Evolutionary conservation across 169 alveolate species (phyloP), one percentile per base, ranked within the genome.

Genomic region (Toxoplasma gondii): DNA sequence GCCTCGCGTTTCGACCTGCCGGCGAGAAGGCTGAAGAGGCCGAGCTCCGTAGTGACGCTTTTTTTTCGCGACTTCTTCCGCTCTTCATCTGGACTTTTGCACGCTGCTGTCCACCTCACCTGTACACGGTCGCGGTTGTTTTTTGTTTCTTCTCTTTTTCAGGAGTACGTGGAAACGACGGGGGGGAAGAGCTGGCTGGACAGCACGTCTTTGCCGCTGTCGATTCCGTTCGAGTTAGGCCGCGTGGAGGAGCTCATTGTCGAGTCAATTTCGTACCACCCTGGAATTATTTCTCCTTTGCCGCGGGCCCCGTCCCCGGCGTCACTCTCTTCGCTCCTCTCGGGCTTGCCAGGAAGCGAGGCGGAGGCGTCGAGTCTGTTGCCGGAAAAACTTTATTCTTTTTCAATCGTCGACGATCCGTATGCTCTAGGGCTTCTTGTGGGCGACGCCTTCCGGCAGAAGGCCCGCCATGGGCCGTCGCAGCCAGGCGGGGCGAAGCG

Each of bases 191-290:
- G 90, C n/a, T 82, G 90, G 90, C 38, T 82, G 24, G 67, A 43
- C 90, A 39, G 67, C 38, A 43, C 64, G 90, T 38, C 90, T 64
- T 16, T 82, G 17, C 90, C 90, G n/a, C 67, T 38, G 90, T 82
- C 90, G 90, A 82, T 82, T 7, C 90, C 90, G 22, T 82, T 19
- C 67, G 90, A 82, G 64, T 36, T 82, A 16, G 90, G 90, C n/a
- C 90, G 90, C 67, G 90, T 82, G 34, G 90, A 82, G 39, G 90
- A 82, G 90, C 64, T 82, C 7, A 31, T 82, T 29, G 90, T 82
- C 24, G 69, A 82, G 2, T 82, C 90, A 1, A 38, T 82, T 44
- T 41, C 90, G 64, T 82, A 82, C 39, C 90, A 82, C 64, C 90
- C 90, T 4, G 90, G 90, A 10, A 39, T 82, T 12, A 49, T 44